These are phyloP conservation scores for Aspergillus spinulosporus DNA, from an alignment of 2,329 filamentous ascomycete species.

Conservation along the genomic window DNA sequence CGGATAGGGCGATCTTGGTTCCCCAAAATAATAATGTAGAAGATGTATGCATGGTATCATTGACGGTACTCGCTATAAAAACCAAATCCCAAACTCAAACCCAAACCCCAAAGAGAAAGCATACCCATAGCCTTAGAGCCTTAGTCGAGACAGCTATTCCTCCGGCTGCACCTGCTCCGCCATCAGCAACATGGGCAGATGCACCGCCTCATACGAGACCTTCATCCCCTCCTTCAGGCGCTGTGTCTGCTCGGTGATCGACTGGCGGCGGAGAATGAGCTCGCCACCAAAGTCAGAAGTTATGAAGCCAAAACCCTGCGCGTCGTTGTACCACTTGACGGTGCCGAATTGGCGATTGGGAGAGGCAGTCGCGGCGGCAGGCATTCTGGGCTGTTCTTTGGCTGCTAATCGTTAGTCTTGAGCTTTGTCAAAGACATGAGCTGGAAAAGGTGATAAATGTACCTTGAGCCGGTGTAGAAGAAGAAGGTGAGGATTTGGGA, in stretches of 20 bases:
- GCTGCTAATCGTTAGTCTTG: background rate
- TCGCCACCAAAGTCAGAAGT: constrained; percentile 12
- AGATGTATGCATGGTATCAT: background rate
- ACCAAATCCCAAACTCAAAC: background rate
- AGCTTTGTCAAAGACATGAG: background rate
- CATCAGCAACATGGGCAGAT: constrained; percentile 7
- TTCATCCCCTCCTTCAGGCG: constrained; percentile 9
- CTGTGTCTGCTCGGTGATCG: background rate
- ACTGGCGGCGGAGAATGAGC: constrained; percentile 11
- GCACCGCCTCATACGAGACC: constrained; percentile 10
- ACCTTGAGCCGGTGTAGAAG: background rate
- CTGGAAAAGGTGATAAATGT: background rate
- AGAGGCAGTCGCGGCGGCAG: background rate
- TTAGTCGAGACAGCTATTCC: background rate
- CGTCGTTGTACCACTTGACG: constrained; percentile 15
- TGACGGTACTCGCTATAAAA: background rate
- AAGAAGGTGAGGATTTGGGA: background rate
- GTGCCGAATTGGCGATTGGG: constrained; percentile 11
- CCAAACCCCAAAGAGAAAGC: background rate
- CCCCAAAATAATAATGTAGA: background rate
- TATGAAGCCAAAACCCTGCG: constrained; percentile 16
- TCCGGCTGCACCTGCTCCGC: constrained; percentile 11
- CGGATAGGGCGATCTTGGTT: too few species aligned
- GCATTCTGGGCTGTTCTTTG: background rate
- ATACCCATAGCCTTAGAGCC: background rate